These are phyloP conservation scores for Cercospora nicotianae DNA, from an alignment of 2,329 filamentous ascomycete genomes.

Conservation along the genomic window DNA sequence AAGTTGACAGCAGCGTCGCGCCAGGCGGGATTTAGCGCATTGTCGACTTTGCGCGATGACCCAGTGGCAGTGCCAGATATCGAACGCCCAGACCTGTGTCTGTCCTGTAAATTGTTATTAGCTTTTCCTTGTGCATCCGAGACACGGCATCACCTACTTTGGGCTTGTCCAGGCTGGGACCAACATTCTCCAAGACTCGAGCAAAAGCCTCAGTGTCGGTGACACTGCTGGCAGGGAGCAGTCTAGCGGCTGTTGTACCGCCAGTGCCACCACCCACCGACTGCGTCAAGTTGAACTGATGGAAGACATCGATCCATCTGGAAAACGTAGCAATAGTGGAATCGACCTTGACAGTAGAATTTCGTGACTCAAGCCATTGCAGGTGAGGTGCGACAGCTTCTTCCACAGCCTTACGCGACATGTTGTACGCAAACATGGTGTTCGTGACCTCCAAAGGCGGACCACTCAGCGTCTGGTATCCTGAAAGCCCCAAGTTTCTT, in stretches of 20 bases:
- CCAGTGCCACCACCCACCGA: background rate
- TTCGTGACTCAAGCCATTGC: background rate
- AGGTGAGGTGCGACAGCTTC: background rate
- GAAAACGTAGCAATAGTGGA: background rate
- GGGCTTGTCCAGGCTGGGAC: background rate
- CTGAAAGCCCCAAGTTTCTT: background rate
- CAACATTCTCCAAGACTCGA: background rate
- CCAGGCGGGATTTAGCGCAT: constrained; percentile 10
- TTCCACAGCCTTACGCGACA: background rate
- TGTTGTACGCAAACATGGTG: constrained; percentile 9
- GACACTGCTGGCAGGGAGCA: background rate
- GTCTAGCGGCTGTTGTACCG: background rate
- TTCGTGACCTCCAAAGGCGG: constrained; percentile 5
- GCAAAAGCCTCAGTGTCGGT: background rate
- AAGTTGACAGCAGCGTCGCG: constrained; percentile 10
- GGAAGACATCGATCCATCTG: constrained; percentile 15
- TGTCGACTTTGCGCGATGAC: background rate
- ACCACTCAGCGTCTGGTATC: constrained; percentile 8
- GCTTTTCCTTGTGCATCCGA: background rate
- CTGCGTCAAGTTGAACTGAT: constrained; percentile 13
- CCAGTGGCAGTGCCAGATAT: constrained; percentile 7
- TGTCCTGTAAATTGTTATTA: background rate
- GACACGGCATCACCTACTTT: background rate
- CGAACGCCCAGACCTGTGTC: background rate
- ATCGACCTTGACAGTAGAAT: background rate